phyloP scores from a whole-genome alignment of 805 yeast species.

The Zygosaccharomyces siamensis region DNA sequence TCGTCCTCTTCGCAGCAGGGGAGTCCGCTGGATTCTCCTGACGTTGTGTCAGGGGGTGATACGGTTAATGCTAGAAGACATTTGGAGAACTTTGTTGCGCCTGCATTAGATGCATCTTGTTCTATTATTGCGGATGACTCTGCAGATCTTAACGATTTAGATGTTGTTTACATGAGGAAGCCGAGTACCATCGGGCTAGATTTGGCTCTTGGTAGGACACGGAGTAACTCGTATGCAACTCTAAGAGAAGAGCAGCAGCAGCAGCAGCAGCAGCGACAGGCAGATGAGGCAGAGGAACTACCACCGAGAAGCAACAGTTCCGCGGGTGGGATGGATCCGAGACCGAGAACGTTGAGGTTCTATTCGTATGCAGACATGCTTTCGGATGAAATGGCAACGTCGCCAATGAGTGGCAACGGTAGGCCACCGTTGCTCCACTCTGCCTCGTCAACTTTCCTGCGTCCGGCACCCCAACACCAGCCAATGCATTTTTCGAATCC shows the following conservation, averaged over 20 bases:
- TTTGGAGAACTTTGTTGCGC: slow-evolving; percentile 67
- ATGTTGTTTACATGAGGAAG: slow-evolving; percentile 61
- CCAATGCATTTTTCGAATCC: slow-evolving; percentile 22
- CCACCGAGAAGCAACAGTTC: not conserved
- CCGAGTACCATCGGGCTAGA: slow-evolving; percentile 48
- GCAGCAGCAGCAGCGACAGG: not conserved
- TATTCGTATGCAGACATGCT: slow-evolving; percentile 79
- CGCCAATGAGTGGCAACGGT: slow-evolving; percentile 8
- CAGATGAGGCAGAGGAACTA: too few relatives aligned
- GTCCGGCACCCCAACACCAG: slow-evolving; percentile 19
- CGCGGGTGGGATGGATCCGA: not conserved
- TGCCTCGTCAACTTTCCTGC: slow-evolving; percentile 34
- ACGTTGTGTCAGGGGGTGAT: not conserved
- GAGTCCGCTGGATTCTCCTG: slow-evolving; percentile 22
- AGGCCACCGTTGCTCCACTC: slow-evolving; percentile 54
- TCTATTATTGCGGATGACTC: slow-evolving; percentile 53
- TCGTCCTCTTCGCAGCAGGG: slow-evolving; percentile 15
- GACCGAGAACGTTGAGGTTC: slow-evolving; percentile 40
- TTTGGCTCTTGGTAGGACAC: slow-evolving; percentile 38
- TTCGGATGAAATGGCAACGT: slow-evolving; percentile 51
- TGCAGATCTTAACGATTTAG: slow-evolving; percentile 62
- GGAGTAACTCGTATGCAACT: slow-evolving; percentile 26
- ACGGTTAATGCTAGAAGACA: slow-evolving; percentile 38
- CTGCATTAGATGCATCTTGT: slow-evolving; percentile 75
- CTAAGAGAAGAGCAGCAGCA: slow-evolving; percentile 12